A percentile compares a stretch with the other conserved stretches of the same genome.
phyloP scores from a whole-genome alignment of 768 basidiomycete genomes.

The Phallus indusiatus region DNA sequence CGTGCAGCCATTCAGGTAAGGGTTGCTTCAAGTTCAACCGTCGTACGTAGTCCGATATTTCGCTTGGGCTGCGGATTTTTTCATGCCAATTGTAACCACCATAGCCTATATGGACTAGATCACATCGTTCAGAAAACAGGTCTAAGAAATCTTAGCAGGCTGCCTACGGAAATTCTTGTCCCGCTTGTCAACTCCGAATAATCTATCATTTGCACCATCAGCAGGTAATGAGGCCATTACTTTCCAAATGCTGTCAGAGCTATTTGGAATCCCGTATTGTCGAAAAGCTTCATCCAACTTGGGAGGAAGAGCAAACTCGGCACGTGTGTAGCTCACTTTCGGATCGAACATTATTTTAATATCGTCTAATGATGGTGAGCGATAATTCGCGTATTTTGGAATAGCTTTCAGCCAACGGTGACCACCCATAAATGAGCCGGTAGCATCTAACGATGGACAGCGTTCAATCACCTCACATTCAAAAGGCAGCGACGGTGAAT shows the following conservation, averaged over 20 bases:
- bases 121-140: too few relatives aligned
- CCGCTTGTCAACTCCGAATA: neutral
- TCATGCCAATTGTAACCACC: conserved; percentile 1
- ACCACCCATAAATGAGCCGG: conserved; percentile 2
- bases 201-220: neutral
- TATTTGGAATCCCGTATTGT: neutral
- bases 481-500: neutral
- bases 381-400: neutral
- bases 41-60: neutral
- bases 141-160: too few relatives aligned
- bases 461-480: neutral
- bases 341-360: neutral
- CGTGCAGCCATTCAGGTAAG: neutral
- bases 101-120: neutral
- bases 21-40: neutral
- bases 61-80: neutral
- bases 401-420: conserved; percentile 2
- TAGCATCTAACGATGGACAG: conserved; percentile 1
- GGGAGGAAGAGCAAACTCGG: neutral
- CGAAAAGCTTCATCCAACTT: neutral
- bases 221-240: neutral
- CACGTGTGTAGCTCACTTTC: conserved; percentile 1
- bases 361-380: neutral
- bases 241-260: neutral
- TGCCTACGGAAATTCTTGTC: neutral